Evolutionary conservation across 2,329 filamentous ascomycete species (phyloP), one percentile per base, ranked within the genome.

Genomic region (Beauveria caledonica): DNA sequence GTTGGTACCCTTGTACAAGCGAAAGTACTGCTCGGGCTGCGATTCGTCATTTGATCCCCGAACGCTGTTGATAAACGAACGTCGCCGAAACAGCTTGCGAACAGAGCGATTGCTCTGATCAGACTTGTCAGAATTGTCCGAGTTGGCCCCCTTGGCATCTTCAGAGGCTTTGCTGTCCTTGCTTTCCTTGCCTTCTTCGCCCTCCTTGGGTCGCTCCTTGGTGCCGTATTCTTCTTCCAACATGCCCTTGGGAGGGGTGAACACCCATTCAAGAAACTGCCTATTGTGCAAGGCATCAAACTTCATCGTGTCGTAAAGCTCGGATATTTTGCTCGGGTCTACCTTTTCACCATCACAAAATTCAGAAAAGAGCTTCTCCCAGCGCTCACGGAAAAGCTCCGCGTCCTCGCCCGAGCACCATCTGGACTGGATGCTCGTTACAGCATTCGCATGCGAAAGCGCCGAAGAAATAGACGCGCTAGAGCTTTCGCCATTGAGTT

Each of bases 271-370:
- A 4, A 99, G 78, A 69, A 99, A 99, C 64, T 92, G 90, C 2
- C 94, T 86, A 70, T 99, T 99, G 74, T 99, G 95, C 15, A 99
- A 80, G 1, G 94, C 94, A 72, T 99, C 94, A 65, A 97, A 99
- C 74, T 99, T 99, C 94, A 99, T 97, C 21, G 93, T 97, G 73
- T 99, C 94, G 72, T 99, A 99, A 3, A 99, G 82, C 76, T 99
- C 94, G 5, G 92, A 97, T 63, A 99, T 93, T 77, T 99, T 99
- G 79, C 92, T 96, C 19, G 95, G 95, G 73, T 99, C 94, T 19
- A 97, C 92, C 77, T 99, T 99, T 69, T 99, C 94, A 1, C 90
- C 88, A 72, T 99, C 95, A 65, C 89, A 94, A 69, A 99, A 99
- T 71, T 99, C 94, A 52, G 87, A 85, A 74, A 99, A 99, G 2